Base-by-base conservation (phyloP, 1,284 basidiomycete species). In the Lentinula novae-zelandiae region DNA sequence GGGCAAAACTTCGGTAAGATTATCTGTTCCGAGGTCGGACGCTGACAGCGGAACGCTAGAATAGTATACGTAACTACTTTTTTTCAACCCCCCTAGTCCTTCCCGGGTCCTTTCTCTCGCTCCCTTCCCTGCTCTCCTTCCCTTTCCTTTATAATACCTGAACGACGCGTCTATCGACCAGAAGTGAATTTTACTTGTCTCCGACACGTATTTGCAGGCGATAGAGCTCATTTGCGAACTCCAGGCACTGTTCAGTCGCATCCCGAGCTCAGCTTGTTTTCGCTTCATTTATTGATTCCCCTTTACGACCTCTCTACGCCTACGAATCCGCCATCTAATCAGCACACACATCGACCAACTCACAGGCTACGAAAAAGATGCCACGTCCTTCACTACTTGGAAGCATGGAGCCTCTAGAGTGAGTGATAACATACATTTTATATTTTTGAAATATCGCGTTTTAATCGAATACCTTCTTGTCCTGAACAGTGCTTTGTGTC, bases 381-480 rank as follows among this genome's bases (percentile, higher is more conserved):
- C 68, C 69, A 61, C 67, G 72, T 59, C 69, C 70, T 31, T 73
- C 74, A 6, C 67, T 70, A 31, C 62, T 76, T 36, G 68, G 62
- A 20, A 67, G 69, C 15, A 69, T 70, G 36, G 74, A 80, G 33
- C 76, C 81, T 62, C 70, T 78, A 44, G 76, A 79, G 81, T 82
- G 62, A 59, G 78, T 69, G 20, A 46, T 31, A 38, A 46, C 10
- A 17, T n/a, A 36, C 27, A 10, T 1, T 58, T 20, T 39, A n/a
- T 2, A 46, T 17, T 38, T 22, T 46, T 3, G 15, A 3, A 40
- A 15, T n/a, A 42, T 56, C 12, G 22, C 15, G 6, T 20, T 39
- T 22, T 7, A 34, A 34, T 53, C 13, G 22, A 27, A 57, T 40
- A 9, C 63, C 60, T 58, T 9, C 51, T 57, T 55, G 20, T 48